Percentiles rank a stretch among this genome's conserved stretches.
Conservation (phyloP, 2,329 filamentous ascomycete species). For the Aspergillus chevalieri region DNA sequence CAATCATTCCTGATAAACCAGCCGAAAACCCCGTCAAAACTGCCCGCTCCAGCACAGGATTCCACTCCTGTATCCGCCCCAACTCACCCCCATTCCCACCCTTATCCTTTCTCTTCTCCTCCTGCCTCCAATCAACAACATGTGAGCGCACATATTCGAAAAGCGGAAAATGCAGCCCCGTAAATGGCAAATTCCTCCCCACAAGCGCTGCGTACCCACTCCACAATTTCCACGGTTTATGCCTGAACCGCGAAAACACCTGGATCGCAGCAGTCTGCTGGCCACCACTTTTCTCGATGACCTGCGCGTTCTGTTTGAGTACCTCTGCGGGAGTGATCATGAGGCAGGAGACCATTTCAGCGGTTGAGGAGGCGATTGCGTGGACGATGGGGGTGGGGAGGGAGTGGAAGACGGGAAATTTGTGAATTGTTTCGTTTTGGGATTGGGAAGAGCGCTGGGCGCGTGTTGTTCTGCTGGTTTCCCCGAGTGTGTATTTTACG, state of each 20-base stretch:
- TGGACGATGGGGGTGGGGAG: conserved; percentile 67
- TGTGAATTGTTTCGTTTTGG: conserved; percentile 1
- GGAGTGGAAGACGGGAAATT: conserved; percentile 28
- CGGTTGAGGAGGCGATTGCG: conserved; percentile 64
- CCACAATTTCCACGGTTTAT: conserved; percentile 52
- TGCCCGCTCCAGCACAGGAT: conserved; percentile 58
- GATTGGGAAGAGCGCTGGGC: conserved; percentile 8
- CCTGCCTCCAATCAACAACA: conserved; percentile 43
- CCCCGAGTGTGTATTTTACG: conserved; percentile 59
- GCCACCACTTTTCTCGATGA: conserved; percentile 48
- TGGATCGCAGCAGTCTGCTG: conserved; percentile 44
- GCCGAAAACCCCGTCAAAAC: conserved; percentile 68
- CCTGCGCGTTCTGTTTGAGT: conserved; percentile 89
- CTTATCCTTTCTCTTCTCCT: conserved; percentile 24
- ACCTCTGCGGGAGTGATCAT: conserved; percentile 86
- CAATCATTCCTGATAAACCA: conserved; percentile 64
- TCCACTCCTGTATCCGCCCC: conserved; percentile 12
- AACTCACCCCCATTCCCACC: conserved; percentile 24
- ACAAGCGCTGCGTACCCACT: conserved; percentile 75
- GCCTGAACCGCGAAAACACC: conserved; percentile 52
- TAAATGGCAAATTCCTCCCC: conserved; percentile 78
- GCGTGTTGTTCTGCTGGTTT: conserved; percentile 31
- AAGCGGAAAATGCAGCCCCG: conserved; percentile 79
- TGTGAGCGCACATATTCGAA: conserved; percentile 64
- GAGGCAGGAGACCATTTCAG: conserved; percentile 77